These are phyloP conservation scores for Lasiodiplodia gonubiensis DNA, from an alignment of 2,329 filamentous ascomycete genomes.

Conservation along the genomic window DNA sequence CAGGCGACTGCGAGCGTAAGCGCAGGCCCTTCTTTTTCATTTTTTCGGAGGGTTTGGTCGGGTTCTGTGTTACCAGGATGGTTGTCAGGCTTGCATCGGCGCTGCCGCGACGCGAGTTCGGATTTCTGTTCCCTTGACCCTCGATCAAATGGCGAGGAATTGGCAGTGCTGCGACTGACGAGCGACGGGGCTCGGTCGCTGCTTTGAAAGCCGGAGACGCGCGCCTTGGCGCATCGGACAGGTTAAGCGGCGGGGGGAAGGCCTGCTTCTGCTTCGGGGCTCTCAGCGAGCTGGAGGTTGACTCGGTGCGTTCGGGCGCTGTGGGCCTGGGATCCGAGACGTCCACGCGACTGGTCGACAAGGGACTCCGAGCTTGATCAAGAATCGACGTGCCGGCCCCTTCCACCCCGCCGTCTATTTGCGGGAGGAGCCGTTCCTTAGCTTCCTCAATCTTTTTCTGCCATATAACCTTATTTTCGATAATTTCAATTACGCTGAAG, in stretches of 20 bases:
- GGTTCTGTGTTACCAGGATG: conserved; percentile 45
- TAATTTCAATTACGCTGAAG: conserved; percentile 83
- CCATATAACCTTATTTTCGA: conserved; percentile 77
- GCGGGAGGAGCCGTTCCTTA: conserved; percentile 47
- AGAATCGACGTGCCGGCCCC: conserved; percentile 29
- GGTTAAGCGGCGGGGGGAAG: conserved; percentile 26
- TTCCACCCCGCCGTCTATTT: conserved; percentile 31
- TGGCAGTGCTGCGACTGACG: conserved; percentile 38
- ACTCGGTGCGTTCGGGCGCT: conserved; percentile 5
- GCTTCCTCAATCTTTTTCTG: conserved; percentile 69
- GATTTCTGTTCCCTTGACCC: conserved; percentile 40
- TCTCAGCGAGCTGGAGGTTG: conserved; percentile 21
- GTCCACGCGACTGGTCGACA: conserved; percentile 37
- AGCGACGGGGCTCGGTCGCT: conserved; percentile 38
- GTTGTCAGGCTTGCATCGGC: conserved; percentile 48
- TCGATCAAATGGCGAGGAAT: conserved; percentile 34
- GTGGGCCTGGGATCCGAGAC: conserved; percentile 13
- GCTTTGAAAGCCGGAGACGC: conserved; percentile 36
- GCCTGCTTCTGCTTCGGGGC: conserved; percentile 1
- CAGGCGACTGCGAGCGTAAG: conserved; percentile 29
- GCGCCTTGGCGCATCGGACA: conserved; percentile 36
- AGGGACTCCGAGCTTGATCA: conserved; percentile 44
- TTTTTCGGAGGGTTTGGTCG: conserved; percentile 39
- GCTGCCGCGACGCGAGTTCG: conserved; percentile 44
- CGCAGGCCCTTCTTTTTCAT: conserved; percentile 30